Conservation (phyloP, 257 asterid genomes). For the Ehretia macrophylla region DNA sequence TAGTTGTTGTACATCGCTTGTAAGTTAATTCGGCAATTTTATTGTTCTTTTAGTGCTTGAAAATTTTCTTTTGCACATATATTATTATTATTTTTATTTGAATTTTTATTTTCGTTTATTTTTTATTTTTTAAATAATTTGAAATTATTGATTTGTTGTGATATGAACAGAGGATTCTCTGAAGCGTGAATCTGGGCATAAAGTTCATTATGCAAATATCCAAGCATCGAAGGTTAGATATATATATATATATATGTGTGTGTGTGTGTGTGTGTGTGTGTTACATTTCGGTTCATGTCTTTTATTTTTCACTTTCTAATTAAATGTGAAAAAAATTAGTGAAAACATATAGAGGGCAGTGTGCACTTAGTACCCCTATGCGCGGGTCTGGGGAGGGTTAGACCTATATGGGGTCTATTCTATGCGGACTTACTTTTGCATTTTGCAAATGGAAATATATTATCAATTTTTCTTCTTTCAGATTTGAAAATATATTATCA, state of each 20-base stretch:
- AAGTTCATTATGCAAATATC: constrained; percentile 85
- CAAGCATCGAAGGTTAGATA: constrained; percentile 85
- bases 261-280: not conserved
- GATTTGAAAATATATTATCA: too few relatives aligned
- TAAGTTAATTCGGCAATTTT: not conserved
- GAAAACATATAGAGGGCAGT: too few relatives aligned
- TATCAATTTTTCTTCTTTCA: too few relatives aligned
- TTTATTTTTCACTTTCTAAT: not conserved
- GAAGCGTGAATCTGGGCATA: constrained; percentile 84
- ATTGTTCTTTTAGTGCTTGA: not conserved
- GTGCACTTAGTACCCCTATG: too few relatives aligned
- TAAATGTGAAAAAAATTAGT: too few relatives aligned
- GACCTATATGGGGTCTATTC: too few relatives aligned
- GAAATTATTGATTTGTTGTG: not conserved
- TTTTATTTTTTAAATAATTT: constrained; percentile 8
- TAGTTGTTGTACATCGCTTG: not conserved
- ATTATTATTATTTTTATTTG: not conserved
- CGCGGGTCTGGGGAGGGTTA: too few relatives aligned
- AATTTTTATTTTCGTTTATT: constrained; percentile 4
- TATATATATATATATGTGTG: not conserved
- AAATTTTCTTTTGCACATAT: not conserved
- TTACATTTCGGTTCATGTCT: not conserved
- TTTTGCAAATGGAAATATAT: too few relatives aligned
- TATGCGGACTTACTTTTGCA: too few relatives aligned
- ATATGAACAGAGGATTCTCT: constrained; percentile 65